A percentile compares a stretch with the other conserved stretches of the same genome.
phyloP scores from a whole-genome alignment of 1,139 yeast species.

The Candida sp. region DNA sequence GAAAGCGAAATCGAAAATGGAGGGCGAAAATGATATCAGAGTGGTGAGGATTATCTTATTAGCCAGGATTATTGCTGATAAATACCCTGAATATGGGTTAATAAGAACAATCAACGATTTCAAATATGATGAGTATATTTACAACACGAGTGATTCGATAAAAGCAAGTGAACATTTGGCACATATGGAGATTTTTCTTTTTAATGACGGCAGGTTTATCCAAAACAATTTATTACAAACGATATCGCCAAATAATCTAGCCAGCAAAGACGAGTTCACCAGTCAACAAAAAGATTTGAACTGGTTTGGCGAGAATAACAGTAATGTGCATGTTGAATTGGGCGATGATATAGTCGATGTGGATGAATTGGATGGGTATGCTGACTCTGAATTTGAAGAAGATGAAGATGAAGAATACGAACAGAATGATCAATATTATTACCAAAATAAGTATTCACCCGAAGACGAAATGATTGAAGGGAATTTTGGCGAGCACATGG shows the following conservation, averaged over 20 bases:
- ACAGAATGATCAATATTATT: conserved; percentile 14
- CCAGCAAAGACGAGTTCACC: conserved; percentile 11
- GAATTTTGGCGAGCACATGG: conserved; percentile 49
- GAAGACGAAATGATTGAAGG: conserved; percentile 20
- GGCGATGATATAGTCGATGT: conserved; percentile 16
- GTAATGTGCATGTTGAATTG: conserved; percentile 11
- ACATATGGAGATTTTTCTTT: conserved; percentile 33
- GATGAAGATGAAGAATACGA: conserved; percentile 16
- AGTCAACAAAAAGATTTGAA: conserved; percentile 17
- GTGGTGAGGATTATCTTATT: conserved; percentile 49
- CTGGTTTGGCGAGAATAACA: conserved; percentile 21
- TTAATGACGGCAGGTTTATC: conserved; percentile 41
- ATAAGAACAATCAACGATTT: conserved; percentile 43
- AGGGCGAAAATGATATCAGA: conserved; percentile 41
- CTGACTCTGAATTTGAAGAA: conserved; percentile 15
- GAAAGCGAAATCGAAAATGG: conserved; percentile 24
- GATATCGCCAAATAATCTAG: conserved; percentile 25
- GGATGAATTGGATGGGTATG: conserved; percentile 15
- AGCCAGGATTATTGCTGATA: conserved; percentile 48
- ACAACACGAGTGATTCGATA: conserved; percentile 21
- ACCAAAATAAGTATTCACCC: neutral
- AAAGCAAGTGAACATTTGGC: conserved; percentile 19
- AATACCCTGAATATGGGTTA: conserved; percentile 49
- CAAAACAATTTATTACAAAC: conserved; percentile 40
- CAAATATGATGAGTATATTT: conserved; percentile 31